These are phyloP conservation scores for Neckera pumila DNA, from an alignment of 225 moss, liverwort and hornwort genomes.

Conservation along the genomic window DNA sequence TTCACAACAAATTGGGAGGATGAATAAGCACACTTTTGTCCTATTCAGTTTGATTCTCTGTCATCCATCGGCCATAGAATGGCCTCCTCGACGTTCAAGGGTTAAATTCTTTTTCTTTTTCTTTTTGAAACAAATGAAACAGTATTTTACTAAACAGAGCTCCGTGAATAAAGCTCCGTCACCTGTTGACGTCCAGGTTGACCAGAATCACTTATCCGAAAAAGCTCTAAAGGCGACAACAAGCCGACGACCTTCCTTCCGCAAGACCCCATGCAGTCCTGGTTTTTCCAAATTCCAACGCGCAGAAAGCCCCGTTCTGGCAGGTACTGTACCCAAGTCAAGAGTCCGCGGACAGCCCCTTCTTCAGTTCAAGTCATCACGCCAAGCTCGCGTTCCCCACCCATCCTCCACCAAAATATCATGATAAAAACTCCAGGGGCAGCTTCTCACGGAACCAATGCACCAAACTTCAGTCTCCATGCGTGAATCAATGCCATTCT, in stretches of 20 bases:
- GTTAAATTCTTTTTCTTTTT: too few species aligned
- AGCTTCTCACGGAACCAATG: too few species aligned
- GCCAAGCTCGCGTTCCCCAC: background rate
- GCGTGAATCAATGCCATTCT: background rate
- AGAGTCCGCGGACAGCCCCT: background rate
- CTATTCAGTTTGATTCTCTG: too few species aligned
- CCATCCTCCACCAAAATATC: background rate
- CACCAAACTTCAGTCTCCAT: background rate
- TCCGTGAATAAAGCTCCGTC: too few species aligned
- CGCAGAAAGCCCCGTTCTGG: background rate
- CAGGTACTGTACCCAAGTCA: fast-evolving
- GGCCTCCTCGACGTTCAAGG: too few species aligned
- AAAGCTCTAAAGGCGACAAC: background rate
- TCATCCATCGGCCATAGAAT: too few species aligned
- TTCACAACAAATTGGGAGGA: too few species aligned
- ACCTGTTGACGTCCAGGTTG: background rate
- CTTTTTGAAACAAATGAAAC: too few species aligned
- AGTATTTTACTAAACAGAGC: too few species aligned
- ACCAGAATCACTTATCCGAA: background rate
- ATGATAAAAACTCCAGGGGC: background rate
- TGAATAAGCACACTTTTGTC: too few species aligned
- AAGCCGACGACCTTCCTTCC: background rate
- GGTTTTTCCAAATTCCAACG: background rate
- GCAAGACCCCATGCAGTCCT: background rate
- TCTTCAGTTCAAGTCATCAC: background rate